These are phyloP conservation scores for Pichia sp. DNA, from an alignment of 1,139 yeast species.

Conservation along the genomic window DNA sequence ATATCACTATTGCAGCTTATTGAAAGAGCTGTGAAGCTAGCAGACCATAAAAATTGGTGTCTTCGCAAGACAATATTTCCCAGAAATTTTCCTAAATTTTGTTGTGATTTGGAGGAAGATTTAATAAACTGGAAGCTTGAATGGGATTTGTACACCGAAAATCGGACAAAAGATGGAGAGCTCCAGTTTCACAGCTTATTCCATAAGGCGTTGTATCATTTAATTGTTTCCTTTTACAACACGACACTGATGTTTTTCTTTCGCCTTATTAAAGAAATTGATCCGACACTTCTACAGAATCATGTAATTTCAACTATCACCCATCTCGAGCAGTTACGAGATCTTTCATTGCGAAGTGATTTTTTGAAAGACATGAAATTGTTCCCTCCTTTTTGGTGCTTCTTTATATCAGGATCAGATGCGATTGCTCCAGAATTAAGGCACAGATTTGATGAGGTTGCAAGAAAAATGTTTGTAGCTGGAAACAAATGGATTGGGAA, in stretches of 20 bases:
- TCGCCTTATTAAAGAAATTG: conserved; percentile 41
- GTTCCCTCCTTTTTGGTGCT: conserved; percentile 45
- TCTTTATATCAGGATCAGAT: conserved; percentile 47
- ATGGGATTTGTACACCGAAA: conserved; percentile 38
- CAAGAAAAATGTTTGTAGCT: conserved; percentile 33
- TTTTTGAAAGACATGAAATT: conserved; percentile 20
- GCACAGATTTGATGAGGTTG: conserved; percentile 31
- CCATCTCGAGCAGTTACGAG: conserved; percentile 34
- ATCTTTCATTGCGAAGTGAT: conserved; percentile 21
- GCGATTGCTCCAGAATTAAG: conserved; percentile 31
- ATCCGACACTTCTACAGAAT: conserved; percentile 34
- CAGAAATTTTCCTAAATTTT: conserved; percentile 50
- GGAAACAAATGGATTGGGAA: conserved; percentile 51
- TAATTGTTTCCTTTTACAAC: conserved; percentile 40
- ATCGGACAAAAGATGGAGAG: conserved; percentile 12
- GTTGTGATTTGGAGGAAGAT: conserved; percentile 51
- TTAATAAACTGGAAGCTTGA: conserved; percentile 43
- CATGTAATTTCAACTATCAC: conserved; percentile 34
- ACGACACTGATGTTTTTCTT: conserved; percentile 44
- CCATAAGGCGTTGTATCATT: conserved; percentile 40
- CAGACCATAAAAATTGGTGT: conserved; percentile 52
- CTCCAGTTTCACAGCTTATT: conserved; percentile 31
- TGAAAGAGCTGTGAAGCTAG: conserved; percentile 42
- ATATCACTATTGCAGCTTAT: conserved; percentile 41
- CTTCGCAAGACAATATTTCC: conserved; percentile 43